These are phyloP conservation scores for Penicillium sp. DNA, from an alignment of 2,329 filamentous ascomycete genomes.

Conservation along the genomic window DNA sequence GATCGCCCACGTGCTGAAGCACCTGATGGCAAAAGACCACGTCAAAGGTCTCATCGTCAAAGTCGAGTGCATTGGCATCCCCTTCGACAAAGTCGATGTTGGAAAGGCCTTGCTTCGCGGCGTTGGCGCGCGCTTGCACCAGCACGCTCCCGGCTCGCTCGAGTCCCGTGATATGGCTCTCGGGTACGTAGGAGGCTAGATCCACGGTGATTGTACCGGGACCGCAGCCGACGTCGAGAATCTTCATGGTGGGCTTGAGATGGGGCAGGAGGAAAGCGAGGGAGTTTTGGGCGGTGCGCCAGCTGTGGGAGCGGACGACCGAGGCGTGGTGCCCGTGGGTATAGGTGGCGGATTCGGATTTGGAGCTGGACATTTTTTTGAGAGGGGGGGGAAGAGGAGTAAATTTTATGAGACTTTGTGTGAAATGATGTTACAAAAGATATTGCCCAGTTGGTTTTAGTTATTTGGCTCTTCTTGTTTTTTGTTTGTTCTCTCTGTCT, in stretches of 20 bases:
- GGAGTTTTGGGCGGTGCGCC: slow-evolving; percentile 31
- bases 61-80: slow-evolving; percentile 40
- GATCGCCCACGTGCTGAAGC: slow-evolving; percentile 51
- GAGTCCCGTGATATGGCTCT: slow-evolving; percentile 36
- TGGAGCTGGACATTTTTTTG: slow-evolving; percentile 5
- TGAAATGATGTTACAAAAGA: neutral
- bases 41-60: slow-evolving; percentile 49
- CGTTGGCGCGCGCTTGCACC: slow-evolving; percentile 25
- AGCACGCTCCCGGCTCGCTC: slow-evolving; percentile 28
- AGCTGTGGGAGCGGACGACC: slow-evolving; percentile 25
- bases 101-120: slow-evolving; percentile 21
- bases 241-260: slow-evolving; percentile 30
- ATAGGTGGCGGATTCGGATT: slow-evolving; percentile 21
- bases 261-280: slow-evolving; percentile 37
- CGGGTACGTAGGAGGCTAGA: slow-evolving; percentile 33
- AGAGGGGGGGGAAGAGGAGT: neutral
- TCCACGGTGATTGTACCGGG: slow-evolving; percentile 41
- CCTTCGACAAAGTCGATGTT: slow-evolving; percentile 33
- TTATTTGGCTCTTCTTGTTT: no score
- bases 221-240: slow-evolving; percentile 43
- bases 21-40: slow-evolving; percentile 57
- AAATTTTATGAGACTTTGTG: no score
- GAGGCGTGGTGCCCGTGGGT: slow-evolving; percentile 29
- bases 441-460: no score
- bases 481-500: no score